Evolutionary conservation across 2,329 filamentous ascomycete genomes (phyloP), one percentile per base, ranked within the genome.

Genomic region (Aspergillaceae sp.): DNA sequence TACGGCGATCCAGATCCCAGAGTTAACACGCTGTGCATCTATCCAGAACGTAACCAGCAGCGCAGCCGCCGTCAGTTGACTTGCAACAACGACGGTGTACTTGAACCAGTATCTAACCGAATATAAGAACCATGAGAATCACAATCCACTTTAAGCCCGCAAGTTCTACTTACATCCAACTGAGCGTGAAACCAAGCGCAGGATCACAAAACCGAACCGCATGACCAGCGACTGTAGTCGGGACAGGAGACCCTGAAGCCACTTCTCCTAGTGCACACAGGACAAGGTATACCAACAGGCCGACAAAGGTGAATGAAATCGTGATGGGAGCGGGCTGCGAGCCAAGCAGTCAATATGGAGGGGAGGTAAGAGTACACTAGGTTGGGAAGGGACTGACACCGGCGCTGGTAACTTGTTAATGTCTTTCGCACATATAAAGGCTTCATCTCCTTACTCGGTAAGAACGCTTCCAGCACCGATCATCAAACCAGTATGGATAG

Each of bases 51-150:
- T 79, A 42, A 94, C 83, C 45, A 91, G 83, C 29, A 92, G 68
- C 6, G 85, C 78, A 7, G 78, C 80, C 34, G 87, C 87, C 0
- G 87, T 91, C 36, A 92, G 73, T 61, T 94, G 87, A 59, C 91
- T 92, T 1, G 87, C 86, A 2, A 85, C 89, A 40, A 86, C 79
- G 58, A 94, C 87, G 63, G 91, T 85, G 66, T 91, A 92, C 60
- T 79, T 90, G 65, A 82, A 75, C 77, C 79, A 86, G 57, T 66
- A 69, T 52, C 65, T 69, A 19, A 19, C 19, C 19, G 19, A 19
- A 48, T 32, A 30, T 33, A 41, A 60, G 6, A 5, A 8, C 8
- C 34, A 46, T 27, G 62, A 34, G 51, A 10, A 35, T 8, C 5
- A 30, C 26, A n/a, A 19, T 3, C 29, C n/a, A 9, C 36, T 9